Base-by-base conservation (phyloP, 495 filamentous ascomycete genomes). In the Tetracladium setigerum region DNA sequence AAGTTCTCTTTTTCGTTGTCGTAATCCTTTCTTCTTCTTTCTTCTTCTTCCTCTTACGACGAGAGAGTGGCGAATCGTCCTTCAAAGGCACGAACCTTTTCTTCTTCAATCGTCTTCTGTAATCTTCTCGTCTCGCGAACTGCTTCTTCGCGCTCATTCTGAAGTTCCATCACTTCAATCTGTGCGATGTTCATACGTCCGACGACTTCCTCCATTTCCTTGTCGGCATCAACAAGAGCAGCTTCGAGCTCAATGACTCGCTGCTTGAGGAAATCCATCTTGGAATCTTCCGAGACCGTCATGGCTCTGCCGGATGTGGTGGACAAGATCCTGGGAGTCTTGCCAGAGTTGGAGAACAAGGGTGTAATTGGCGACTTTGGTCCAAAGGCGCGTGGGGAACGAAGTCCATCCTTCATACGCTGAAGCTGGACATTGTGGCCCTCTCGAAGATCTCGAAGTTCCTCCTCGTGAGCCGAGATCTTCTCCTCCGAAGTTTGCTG, bases 131-230 rank as follows among this genome's bases (percentile, higher is more conserved):
- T 95, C 67, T 85, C 79, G 42, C 82, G 79, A 55, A 92, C 77
- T 33, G 92, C 89, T 50, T 88, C 86, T 55, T 98, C 92, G 59
- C 89, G 80, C 67, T 94, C 85, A 66, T 85, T 85, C 66, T 96
- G 90, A 43, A 98, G 73, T 58, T 89, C 81, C 60, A 89, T 79
- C 32, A 98, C 92, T 66, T 95, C 89, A 46, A 95, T 89, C 69
- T 97, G 92, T 7, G 91, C 89, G 49, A 79, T 72, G 66, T 89
- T 95, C 89, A 98, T 95, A 45, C 85, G 75, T 45, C 83, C 72
- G 13, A 98, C 86, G 2, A 96, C 91, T 63, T 92, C 85, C 60
- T 91, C 79, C 92, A 98, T 96, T 71, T 96, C 91, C 47, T 71
- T 69, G 56, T 97, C 92, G 15, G 92, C 87, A 49, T 92, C 78